Evolutionary conservation across 768 basidiomycete species (phyloP).

Genomic region (Boletus pseudopeckii): DNA sequence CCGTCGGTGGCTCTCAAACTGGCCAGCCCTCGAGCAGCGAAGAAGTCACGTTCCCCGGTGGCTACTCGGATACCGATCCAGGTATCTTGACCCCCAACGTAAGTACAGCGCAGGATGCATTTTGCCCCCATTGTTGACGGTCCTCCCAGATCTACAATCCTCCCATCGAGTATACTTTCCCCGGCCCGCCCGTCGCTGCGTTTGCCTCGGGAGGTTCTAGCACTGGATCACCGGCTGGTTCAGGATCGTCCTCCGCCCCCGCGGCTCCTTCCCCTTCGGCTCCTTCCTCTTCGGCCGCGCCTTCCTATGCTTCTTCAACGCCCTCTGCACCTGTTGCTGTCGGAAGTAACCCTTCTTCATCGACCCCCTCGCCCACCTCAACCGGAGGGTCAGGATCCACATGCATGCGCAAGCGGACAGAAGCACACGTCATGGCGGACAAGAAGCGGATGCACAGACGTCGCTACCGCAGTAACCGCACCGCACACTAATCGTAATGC

Average conservation of each 20-base stretch:
- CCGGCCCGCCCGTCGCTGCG: constrained; percentile 46
- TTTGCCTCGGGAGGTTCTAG: constrained; percentile 30
- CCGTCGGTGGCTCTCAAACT: constrained; percentile 27
- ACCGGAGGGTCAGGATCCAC: constrained; percentile 8
- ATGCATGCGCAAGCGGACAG: constrained; percentile 10
- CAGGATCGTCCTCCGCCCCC: neutral
- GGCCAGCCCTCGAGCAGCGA: constrained; percentile 21
- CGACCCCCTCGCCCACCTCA: neutral
- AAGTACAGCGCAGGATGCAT: neutral
- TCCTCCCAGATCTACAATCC: constrained; percentile 27
- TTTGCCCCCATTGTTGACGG: neutral
- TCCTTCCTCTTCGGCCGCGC: neutral
- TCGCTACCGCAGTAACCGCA: neutral
- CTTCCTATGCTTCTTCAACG: neutral
- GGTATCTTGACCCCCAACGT: constrained; percentile 58
- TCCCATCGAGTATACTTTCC: constrained; percentile 41
- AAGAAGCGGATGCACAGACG: constrained; percentile 18
- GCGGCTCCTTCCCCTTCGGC: neutral
- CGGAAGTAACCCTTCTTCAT: constrained; percentile 1
- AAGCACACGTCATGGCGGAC: neutral
- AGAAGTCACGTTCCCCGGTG: constrained; percentile 65
- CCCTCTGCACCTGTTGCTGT: neutral
- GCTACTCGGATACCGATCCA: constrained; percentile 62
- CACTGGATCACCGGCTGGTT: constrained; percentile 3
- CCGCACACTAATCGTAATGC: constrained; percentile 7